A percentile compares a stretch with the other conserved stretches of the same genome.
These are phyloP conservation scores for Colletotrichum noveboracense DNA, from an alignment of 2,329 filamentous ascomycete species.

Conservation along the genomic window DNA sequence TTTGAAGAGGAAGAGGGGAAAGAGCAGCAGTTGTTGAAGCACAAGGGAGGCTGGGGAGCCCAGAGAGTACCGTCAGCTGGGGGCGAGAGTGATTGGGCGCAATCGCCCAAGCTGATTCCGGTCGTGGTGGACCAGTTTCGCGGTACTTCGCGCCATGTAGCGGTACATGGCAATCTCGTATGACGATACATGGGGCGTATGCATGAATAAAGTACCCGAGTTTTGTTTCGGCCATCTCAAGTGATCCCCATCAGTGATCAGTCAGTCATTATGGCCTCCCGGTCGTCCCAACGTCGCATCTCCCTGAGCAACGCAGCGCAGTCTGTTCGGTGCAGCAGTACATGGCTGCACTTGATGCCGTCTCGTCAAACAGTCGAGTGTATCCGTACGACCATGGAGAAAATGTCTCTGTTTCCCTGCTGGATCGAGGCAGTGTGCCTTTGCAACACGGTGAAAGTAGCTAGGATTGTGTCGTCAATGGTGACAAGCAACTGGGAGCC, in stretches of 20 bases:
- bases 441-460: background rate
- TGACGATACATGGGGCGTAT: conserved; percentile 30
- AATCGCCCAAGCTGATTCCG: conserved; percentile 9
- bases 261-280: conserved; percentile 3
- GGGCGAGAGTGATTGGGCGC: conserved; percentile 15
- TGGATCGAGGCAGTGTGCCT: background rate
- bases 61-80: conserved; percentile 1
- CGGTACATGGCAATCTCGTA: conserved; percentile 29
- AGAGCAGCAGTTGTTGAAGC: background rate
- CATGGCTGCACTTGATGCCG: background rate
- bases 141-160: conserved; percentile 28
- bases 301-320: background rate
- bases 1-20: background rate
- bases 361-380: background rate
- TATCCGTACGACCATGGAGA: background rate
- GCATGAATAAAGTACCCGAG: conserved; percentile 32
- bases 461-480: background rate
- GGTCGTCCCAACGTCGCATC: conserved; percentile 16
- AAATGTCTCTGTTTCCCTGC: background rate
- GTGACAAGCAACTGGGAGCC: background rate
- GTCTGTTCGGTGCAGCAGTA: background rate
- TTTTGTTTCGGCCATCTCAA: conserved; percentile 9
- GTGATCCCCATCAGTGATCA: conserved; percentile 6
- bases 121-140: background rate
- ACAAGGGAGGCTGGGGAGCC: conserved; percentile 1